phyloP scores from a whole-genome alignment of 1,139 yeast species.

The Debaryomyces coudertii region DNA sequence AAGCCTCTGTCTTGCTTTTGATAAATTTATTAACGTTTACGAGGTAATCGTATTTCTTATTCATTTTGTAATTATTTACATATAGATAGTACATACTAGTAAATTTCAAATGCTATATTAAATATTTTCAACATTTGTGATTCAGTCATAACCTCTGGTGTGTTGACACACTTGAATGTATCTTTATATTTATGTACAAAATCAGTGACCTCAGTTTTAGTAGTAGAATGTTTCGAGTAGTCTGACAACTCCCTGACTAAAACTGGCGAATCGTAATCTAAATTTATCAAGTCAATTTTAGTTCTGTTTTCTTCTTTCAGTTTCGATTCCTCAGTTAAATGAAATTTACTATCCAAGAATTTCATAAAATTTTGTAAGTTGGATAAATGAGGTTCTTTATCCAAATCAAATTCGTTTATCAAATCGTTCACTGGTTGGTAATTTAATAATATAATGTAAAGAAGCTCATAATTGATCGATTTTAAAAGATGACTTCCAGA shows the following conservation, averaged over 20 bases:
- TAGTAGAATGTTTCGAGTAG: slow-evolving; percentile 14
- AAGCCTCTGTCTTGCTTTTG: slow-evolving; percentile 12
- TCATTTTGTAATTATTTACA: slow-evolving; percentile 3
- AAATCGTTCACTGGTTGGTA: slow-evolving; percentile 28
- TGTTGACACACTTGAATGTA: slow-evolving; percentile 19
- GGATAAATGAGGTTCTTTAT: slow-evolving; percentile 14
- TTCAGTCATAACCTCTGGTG: slow-evolving; percentile 14
- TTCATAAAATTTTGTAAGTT: slow-evolving; percentile 26
- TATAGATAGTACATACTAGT: slow-evolving; percentile 6
- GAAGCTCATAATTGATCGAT: slow-evolving; percentile 28
- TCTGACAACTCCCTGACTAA: slow-evolving; percentile 25
- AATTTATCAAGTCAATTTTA: slow-evolving; percentile 25
- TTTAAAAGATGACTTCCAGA: slow-evolving; percentile 18
- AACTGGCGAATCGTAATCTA: slow-evolving; percentile 37
- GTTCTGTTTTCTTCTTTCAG: slow-evolving; percentile 12
- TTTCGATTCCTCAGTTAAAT: slow-evolving; percentile 25
- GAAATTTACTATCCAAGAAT: slow-evolving; percentile 22
- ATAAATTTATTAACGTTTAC: neutral
- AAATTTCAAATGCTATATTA: slow-evolving; percentile 12
- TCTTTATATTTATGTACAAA: slow-evolving; percentile 16
- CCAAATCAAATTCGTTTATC: slow-evolving; percentile 17
- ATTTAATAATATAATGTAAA: slow-evolving; percentile 38
- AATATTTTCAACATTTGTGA: slow-evolving; percentile 20
- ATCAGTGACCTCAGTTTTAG: neutral
- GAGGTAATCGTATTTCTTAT: neutral